Evolutionary conservation across 2,329 filamentous ascomycete genomes (phyloP).

Genomic region (Microascus cirrosus): DNA sequence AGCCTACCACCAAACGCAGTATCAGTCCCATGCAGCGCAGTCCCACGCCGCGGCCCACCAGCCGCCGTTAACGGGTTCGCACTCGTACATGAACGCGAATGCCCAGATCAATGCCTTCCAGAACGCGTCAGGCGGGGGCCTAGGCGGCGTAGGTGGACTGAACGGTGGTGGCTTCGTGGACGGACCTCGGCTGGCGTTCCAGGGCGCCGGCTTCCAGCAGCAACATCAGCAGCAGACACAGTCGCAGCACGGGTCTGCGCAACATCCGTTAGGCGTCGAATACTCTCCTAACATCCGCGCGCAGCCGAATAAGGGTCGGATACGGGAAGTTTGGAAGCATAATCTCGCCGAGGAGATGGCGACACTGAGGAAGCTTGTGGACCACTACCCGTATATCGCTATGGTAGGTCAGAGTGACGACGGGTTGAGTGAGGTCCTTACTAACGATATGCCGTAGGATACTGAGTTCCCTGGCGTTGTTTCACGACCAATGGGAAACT

Average conservation of each 20-base stretch:
- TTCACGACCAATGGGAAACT: conserved; percentile 86
- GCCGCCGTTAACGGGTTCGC: conserved; percentile 50
- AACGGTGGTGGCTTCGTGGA: conserved; percentile 28
- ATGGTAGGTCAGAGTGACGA: conserved; percentile 52
- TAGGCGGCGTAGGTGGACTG: conserved; percentile 48
- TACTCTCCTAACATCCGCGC: conserved; percentile 28
- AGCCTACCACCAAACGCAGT: conserved; percentile 33
- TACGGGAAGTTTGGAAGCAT: conserved; percentile 92
- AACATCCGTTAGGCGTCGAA: conserved; percentile 20
- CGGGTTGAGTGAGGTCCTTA: neutral
- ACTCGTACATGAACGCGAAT: conserved; percentile 59
- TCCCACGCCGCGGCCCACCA: conserved; percentile 39
- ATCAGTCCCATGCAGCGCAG: conserved; percentile 36
- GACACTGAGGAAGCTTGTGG: conserved; percentile 67
- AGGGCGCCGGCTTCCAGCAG: conserved; percentile 31
- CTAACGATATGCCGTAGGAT: conserved; percentile 45
- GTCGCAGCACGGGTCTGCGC: conserved; percentile 30
- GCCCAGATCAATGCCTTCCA: conserved; percentile 58
- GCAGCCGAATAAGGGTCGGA: conserved; percentile 64
- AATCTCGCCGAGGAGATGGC: conserved; percentile 90
- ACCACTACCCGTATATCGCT: conserved; percentile 89
- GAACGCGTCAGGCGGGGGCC: conserved; percentile 36
- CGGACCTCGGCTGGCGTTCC: conserved; percentile 7
- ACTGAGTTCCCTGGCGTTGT: conserved; percentile 98
- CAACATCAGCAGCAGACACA: conserved; percentile 37